Evolutionary conservation across 1,284 basidiomycete species (phyloP), one percentile per base, ranked within the genome.

Genomic region (Ustilago curta): DNA sequence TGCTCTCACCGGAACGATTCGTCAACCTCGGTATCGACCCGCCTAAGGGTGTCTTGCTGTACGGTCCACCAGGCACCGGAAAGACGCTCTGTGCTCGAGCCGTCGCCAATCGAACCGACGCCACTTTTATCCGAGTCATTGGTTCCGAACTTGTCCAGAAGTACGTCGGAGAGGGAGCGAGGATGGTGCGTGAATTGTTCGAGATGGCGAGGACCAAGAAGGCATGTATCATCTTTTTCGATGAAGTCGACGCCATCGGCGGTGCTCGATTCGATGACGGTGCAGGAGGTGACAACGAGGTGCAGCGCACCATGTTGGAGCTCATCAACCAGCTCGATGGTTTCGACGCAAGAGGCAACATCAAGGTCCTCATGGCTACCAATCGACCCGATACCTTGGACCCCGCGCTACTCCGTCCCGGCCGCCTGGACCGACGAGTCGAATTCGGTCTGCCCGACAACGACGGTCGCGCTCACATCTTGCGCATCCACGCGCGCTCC

Each of bases 161-260:
- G 86, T 99, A 99, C 85, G 96, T 99, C 51, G 97, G 97, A 57
- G 97, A 99, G 86, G 97, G 97, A 70, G 97, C 97, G 2, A 89
- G 97, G 67, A 98, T 99, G 97, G 96, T 99, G 23, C 91, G 97
- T 63, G 97, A 99, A 85, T 88, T 99, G 66, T 99, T 99, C 86
- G 97, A 99, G 87, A 97, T 99, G 94, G 97, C 97, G 40, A 90
- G 97, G 67, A 92, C 92, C 78, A 99, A 99, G 88, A 99, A 98
- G 87, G 97, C 97, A 2, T 99, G 97, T 84, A 99, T 99, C 84
- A 98, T 99, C 85, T 99, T 99, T 88, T 99, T 99, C 81, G 97
- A 99, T 82, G 97, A 99, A 88, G 91, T 97, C 31, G 94, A 97
- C 80, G 95, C 96, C 39, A 94, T 99, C 79, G 97, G 97, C 85